These are phyloP conservation scores for Boletus speciosus DNA, from an alignment of 768 basidiomycete genomes.

Conservation along the genomic window DNA sequence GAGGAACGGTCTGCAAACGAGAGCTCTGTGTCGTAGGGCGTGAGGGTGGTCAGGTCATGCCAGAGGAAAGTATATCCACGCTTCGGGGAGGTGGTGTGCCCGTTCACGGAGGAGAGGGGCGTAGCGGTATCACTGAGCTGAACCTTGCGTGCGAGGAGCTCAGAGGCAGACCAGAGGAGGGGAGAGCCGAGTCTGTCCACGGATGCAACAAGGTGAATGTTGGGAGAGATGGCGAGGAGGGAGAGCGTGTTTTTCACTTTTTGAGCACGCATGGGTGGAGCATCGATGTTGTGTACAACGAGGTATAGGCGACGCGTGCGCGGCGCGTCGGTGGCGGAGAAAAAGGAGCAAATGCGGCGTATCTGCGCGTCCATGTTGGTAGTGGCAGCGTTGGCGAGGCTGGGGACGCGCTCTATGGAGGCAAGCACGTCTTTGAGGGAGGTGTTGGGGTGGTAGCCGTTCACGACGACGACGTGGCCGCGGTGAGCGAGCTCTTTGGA, in stretches of 20 bases:
- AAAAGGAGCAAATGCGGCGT: conserved; percentile 62
- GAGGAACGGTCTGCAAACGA: conserved; percentile 62
- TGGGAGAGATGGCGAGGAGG: conserved; percentile 66
- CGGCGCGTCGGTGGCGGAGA: conserved; percentile 38
- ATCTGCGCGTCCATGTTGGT: conserved; percentile 56
- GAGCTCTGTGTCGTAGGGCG: conserved; percentile 77
- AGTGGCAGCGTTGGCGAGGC: conserved; percentile 8
- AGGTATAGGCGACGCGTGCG: conserved; percentile 58
- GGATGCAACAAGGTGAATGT: conserved; percentile 80
- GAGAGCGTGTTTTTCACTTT: conserved; percentile 67
- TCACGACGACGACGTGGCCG: conserved; percentile 75
- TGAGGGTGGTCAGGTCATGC: conserved; percentile 88
- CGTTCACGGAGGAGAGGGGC: neutral
- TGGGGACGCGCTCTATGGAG: conserved; percentile 47
- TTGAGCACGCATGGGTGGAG: conserved; percentile 58
- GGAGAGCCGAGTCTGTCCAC: conserved; percentile 85
- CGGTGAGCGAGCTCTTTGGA: conserved; percentile 46
- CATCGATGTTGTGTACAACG: conserved; percentile 87
- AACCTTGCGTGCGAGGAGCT: conserved; percentile 52
- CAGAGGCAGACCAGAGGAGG: conserved; percentile 76
- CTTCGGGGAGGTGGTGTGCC: conserved; percentile 12
- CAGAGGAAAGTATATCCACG: conserved; percentile 75
- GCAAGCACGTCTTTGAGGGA: conserved; percentile 64
- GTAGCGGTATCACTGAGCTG: neutral
- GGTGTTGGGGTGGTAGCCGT: conserved; percentile 72